phyloP scores from a whole-genome alignment of 495 filamentous ascomycete species.

The Cercophora sp. region DNA sequence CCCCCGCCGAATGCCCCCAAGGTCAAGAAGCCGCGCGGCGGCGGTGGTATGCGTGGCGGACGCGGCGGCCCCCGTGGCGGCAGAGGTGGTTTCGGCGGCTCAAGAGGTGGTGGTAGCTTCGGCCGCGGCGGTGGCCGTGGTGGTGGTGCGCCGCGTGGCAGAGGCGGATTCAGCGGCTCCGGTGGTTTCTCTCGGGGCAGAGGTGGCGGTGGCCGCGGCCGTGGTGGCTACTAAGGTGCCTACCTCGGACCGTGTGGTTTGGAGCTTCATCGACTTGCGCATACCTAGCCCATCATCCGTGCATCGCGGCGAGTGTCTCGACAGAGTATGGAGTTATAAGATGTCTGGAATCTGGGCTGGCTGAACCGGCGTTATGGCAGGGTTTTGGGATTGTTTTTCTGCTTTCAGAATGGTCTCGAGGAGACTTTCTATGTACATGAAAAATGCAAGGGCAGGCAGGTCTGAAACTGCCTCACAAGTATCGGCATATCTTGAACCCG shows the following conservation, averaged over 20 bases:
- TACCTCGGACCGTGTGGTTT: no score
- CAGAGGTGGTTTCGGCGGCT: slow-evolving; percentile 37
- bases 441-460: background rate
- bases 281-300: no score
- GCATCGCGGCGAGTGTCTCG: no score
- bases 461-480: background rate
- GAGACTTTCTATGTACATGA: slow-evolving; percentile 6
- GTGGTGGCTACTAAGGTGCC: slow-evolving; percentile 16
- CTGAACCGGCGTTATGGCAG: slow-evolving; percentile 26
- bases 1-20: slow-evolving; percentile 60
- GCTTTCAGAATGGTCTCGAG: slow-evolving; percentile 4
- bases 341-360: slow-evolving; percentile 25
- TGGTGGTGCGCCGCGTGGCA: slow-evolving; percentile 16
- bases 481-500: background rate
- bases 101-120: slow-evolving; percentile 37
- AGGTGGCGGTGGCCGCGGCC: slow-evolving; percentile 20
- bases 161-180: slow-evolving; percentile 24
- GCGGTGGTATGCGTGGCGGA: slow-evolving; percentile 36
- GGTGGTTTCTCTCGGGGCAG: slow-evolving; percentile 23
- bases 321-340: no score
- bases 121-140: slow-evolving; percentile 15
- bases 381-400: slow-evolving; percentile 23
- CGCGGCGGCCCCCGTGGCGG: slow-evolving; percentile 38
- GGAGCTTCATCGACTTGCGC: no score
- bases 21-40: slow-evolving; percentile 55